phyloP scores from a whole-genome alignment of 768 basidiomycete genomes.

The Lentinus tigrinus region DNA sequence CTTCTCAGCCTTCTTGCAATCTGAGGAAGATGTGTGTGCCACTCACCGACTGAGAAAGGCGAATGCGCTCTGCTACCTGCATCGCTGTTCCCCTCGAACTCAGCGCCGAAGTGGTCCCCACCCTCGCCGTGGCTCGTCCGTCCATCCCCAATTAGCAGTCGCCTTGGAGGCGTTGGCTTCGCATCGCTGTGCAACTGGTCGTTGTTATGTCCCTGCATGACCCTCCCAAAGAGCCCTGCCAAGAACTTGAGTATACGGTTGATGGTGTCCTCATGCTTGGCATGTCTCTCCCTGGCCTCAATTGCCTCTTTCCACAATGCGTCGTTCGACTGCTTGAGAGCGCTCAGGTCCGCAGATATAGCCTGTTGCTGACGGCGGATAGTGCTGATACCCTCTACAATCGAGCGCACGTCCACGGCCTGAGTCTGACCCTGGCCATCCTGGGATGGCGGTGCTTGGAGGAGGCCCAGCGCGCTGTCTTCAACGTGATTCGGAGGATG shows the following conservation, averaged over 20 bases:
- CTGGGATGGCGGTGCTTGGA: conserved; percentile 11
- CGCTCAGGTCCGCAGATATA: conserved; percentile 85
- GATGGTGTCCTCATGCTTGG: conserved; percentile 95
- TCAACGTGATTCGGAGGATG: conserved; percentile 38
- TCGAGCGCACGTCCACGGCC: conserved; percentile 71
- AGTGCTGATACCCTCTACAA: conserved; percentile 77
- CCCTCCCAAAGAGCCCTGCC: conserved; percentile 81
- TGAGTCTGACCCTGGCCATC: conserved; percentile 38
- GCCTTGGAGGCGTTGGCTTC: conserved; percentile 46
- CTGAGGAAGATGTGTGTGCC: not conserved
- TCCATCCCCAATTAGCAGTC: conserved; percentile 66
- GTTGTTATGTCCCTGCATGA: conserved; percentile 32
- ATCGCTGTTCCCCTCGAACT: conserved; percentile 36
- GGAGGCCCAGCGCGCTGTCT: conserved; percentile 16
- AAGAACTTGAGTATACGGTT: conserved; percentile 94
- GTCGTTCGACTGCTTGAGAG: conserved; percentile 84
- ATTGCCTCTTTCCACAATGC: conserved; percentile 90
- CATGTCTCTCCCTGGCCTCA: conserved; percentile 71
- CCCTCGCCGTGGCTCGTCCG: conserved; percentile 36
- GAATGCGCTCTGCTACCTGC: conserved; percentile 2
- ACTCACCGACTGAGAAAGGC: conserved; percentile 18
- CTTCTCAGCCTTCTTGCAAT: not conserved
- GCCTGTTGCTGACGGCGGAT: conserved; percentile 91
- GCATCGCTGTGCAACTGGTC: conserved; percentile 30
- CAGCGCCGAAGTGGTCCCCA: conserved; percentile 34